Evolutionary conservation across 192 early-diverging fungal genomes (phyloP).

Genomic region (Linnemannia zychae): DNA sequence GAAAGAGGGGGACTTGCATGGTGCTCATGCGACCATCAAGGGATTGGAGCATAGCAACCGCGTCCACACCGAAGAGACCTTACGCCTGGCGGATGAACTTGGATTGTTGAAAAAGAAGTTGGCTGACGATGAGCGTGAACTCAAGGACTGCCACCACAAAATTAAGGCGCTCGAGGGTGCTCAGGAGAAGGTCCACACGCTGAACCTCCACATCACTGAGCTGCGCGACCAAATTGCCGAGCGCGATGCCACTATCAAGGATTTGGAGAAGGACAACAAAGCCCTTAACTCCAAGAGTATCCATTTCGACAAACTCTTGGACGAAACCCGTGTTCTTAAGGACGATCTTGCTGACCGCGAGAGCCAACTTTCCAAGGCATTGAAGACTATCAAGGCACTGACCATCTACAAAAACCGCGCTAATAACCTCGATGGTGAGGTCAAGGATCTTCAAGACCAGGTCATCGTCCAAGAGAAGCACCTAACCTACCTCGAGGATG

Average conservation of each 20-base stretch:
- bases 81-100: background rate
- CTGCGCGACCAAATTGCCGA: conserved; percentile 20
- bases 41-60: conserved; percentile 20
- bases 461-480: conserved; percentile 38
- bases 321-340: conserved; percentile 9
- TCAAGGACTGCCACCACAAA: conserved; percentile 20
- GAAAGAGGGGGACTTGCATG: background rate
- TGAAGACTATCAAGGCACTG: background rate
- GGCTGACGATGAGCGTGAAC: conserved; percentile 22
- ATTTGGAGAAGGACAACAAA: conserved; percentile 19
- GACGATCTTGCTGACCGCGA: conserved; percentile 22
- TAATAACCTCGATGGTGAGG: conserved; percentile 14
- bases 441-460: conserved; percentile 29
- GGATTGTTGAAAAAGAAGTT: background rate
- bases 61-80: background rate
- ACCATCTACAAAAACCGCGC: background rate
- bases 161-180: conserved; percentile 23
- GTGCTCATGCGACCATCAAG: conserved; percentile 1
- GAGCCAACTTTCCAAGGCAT: conserved; percentile 10
- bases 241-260: background rate
- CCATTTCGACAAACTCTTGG: conserved; percentile 6
- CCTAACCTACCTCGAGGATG: conserved; percentile 37
- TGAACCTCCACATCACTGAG: conserved; percentile 13
- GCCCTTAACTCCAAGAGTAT: background rate
- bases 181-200: conserved; percentile 12